phyloP scores from a whole-genome alignment of 768 basidiomycete genomes.

The Pisolithus albus region DNA sequence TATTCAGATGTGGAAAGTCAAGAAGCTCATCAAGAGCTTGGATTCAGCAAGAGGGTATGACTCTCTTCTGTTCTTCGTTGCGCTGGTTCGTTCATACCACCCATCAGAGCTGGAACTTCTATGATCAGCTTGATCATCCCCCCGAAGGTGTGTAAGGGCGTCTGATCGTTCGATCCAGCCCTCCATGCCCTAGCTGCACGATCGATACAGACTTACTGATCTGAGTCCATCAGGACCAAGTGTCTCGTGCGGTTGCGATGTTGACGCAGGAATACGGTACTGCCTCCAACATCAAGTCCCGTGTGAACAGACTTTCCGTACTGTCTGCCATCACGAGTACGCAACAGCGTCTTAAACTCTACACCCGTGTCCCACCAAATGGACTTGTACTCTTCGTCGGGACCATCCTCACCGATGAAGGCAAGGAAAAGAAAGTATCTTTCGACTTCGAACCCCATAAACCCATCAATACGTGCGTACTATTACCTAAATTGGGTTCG shows the following conservation, averaged over 20 bases:
- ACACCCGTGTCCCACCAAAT: slow-evolving; percentile 93
- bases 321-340: slow-evolving; percentile 97
- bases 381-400: slow-evolving; percentile 97
- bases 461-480: slow-evolving; percentile 91
- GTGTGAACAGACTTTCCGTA: slow-evolving; percentile 95
- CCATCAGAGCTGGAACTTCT: slow-evolving; percentile 80
- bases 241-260: slow-evolving; percentile 91
- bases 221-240: slow-evolving; percentile 62
- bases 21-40: slow-evolving; percentile 98
- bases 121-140: slow-evolving; percentile 99
- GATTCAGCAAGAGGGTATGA: slow-evolving; percentile 61
- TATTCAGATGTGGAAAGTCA: slow-evolving; percentile 97
- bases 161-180: slow-evolving; percentile 3
- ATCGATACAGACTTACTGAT: neutral
- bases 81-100: slow-evolving; percentile 16
- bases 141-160: slow-evolving; percentile 58
- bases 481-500: neutral
- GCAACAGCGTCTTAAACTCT: slow-evolving; percentile 94
- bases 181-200: slow-evolving; percentile 3
- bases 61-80: neutral
- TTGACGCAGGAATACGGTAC: slow-evolving; percentile 98
- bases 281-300: slow-evolving; percentile 99
- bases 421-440: slow-evolving; percentile 98
- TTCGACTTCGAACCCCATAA: slow-evolving; percentile 99
- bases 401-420: slow-evolving; percentile 95